phyloP scores from a whole-genome alignment of 176 grass and related monocot genomes.

The Saccharum spontaneum region DNA sequence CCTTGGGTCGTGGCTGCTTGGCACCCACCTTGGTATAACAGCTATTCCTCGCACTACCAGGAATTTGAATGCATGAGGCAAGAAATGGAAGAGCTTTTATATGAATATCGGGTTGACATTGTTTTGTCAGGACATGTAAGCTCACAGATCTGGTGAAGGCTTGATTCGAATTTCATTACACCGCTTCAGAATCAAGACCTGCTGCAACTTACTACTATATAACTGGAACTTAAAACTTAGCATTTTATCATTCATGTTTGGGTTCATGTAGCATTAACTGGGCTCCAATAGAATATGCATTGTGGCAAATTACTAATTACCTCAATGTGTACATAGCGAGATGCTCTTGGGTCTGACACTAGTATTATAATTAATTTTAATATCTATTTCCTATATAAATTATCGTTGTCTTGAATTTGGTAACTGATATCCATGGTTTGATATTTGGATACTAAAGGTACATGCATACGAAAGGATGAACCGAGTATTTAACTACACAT shows the following conservation, averaged over 20 bases:
- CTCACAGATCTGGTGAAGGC: neutral
- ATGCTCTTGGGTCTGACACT: neutral
- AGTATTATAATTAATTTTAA: neutral
- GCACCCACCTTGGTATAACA: constrained; percentile 97
- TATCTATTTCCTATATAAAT: neutral
- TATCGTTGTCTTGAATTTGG: neutral
- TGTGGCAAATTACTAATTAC: neutral
- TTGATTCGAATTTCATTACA: neutral
- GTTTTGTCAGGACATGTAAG: constrained; percentile 91
- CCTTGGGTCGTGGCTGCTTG: constrained; percentile 82
- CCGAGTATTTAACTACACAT: constrained; percentile 75
- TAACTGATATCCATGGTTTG: neutral
- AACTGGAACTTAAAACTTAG: neutral
- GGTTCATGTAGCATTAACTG: neutral
- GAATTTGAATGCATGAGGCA: constrained; percentile 96
- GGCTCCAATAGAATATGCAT: neutral
- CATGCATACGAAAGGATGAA: constrained; percentile 95
- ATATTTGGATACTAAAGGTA: constrained; percentile 43
- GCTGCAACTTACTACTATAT: neutral
- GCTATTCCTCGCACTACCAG: constrained; percentile 89
- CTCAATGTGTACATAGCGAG: neutral
- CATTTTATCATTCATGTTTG: neutral
- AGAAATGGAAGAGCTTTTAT: constrained; percentile 82
- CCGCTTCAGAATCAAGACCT: neutral
- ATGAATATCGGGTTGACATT: constrained; percentile 64